Conservation (phyloP, 176 grass and related monocot species). For the Aechmea fasciata region DNA sequence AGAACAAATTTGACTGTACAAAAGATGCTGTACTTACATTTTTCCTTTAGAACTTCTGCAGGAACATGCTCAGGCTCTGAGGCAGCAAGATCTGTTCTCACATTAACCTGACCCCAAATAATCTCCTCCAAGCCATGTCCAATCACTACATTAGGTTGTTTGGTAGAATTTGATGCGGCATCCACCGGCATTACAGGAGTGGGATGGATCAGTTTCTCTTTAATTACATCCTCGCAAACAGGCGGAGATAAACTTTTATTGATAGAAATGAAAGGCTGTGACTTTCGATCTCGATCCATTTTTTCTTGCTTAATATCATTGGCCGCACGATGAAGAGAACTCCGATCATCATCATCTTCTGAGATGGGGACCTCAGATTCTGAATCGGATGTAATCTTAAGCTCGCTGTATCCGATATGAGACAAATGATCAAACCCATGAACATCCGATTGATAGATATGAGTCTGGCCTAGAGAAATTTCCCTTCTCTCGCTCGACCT, state of each 20-base stretch:
- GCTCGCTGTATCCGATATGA: slow-evolving; percentile 38
- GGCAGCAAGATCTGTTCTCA: slow-evolving; percentile 4
- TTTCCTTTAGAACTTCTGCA: slow-evolving; percentile 27
- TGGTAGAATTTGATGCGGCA: neutral
- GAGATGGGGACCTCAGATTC: slow-evolving; percentile 41
- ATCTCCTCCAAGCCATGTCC: slow-evolving; percentile 21
- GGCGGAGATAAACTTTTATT: neutral
- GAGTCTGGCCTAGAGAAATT: neutral
- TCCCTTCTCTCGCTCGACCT: slow-evolving; percentile 1
- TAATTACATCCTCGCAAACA: neutral
- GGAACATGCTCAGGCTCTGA: slow-evolving; percentile 16
- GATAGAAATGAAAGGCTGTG: neutral
- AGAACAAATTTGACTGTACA: neutral
- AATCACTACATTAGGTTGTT: slow-evolving; percentile 5
- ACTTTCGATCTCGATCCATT: neutral
- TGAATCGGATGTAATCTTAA: slow-evolving; percentile 50
- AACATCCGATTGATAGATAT: slow-evolving; percentile 1
- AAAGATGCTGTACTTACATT: slow-evolving; percentile 18
- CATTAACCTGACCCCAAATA: slow-evolving; percentile 12
- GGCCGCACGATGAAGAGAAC: slow-evolving; percentile 5
- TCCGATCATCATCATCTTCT: slow-evolving; percentile 12
- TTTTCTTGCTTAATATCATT: slow-evolving; percentile 15
- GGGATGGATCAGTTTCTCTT: slow-evolving; percentile 15
- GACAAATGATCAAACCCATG: slow-evolving; percentile 15
- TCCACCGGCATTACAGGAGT: neutral